Evolutionary conservation across 2,329 filamentous ascomycete genomes (phyloP), one percentile per base, ranked within the genome.

Genomic region (Exophiala sp.): DNA sequence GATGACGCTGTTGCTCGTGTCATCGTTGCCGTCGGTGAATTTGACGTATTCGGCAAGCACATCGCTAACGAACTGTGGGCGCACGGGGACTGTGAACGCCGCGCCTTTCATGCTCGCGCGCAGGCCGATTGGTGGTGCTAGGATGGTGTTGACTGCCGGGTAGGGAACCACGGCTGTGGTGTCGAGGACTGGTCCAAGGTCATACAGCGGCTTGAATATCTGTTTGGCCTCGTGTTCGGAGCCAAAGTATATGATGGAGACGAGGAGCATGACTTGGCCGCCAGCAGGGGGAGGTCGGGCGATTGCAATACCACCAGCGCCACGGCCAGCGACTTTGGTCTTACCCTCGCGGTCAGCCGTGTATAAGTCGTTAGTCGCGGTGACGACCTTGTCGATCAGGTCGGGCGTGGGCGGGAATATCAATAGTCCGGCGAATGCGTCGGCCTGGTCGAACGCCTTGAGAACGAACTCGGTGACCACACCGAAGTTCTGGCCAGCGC

Each of bases 61-160:
- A 5, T 61, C 54, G 50, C 69, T 58, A 18, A 68, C 61, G 45
- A 74, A 71, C 0, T 57, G 56, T 4, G 62, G 63, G 16, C 66
- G 66, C 18, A 79, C 61, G 0, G 77, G 75, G 21, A 75, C 67
- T 5, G 71, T 68, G 58, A 73, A 74, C 47, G 74, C 77, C 8
- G 74, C 66, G 0, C 75, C 75, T 50, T 77, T 75, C 54, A 75
- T 71, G 3, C 72, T 68, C 41, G 67, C 68, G 2, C 73, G 68
- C n/a, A 71, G 65, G 0, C 65, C 67, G 9, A 70, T 68, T 36
- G 68, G 67, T 0, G 65, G 67, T 55, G 75, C 74, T 36, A 68
- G 63, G 0, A 71, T 56, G 2, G 62, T 66, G 58, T 78, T 79
- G 43, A 73, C 62, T 18, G 65, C 61, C 1, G 67, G 63, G 57